Conservation (phyloP, 2,329 filamentous ascomycete genomes). For the Parastagonospora nodorum region DNA sequence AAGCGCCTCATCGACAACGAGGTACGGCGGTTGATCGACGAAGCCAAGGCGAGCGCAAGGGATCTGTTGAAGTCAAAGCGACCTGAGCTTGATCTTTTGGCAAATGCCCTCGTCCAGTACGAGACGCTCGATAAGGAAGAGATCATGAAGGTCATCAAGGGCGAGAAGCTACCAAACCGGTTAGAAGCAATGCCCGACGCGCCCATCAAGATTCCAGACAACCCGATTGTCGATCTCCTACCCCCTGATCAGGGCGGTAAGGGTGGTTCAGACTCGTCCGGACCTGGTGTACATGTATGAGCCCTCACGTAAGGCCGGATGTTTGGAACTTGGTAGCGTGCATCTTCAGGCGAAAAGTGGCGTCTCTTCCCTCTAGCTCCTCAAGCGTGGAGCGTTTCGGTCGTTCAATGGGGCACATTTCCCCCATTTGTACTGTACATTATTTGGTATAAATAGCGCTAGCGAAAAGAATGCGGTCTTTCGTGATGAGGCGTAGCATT, state of each 20-base stretch:
- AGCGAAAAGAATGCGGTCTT: too few relatives aligned
- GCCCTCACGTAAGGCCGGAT: not conserved
- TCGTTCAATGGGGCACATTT: too few relatives aligned
- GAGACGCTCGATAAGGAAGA: slow-evolving; percentile 89
- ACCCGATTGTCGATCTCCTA: slow-evolving; percentile 22
- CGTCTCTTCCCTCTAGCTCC: not conserved
- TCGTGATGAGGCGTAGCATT: too few relatives aligned
- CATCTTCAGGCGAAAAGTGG: slow-evolving; percentile 1
- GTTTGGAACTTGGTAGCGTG: slow-evolving; percentile 2
- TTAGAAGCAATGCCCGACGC: slow-evolving; percentile 61
- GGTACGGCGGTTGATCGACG: slow-evolving; percentile 82
- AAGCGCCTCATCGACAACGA: slow-evolving; percentile 86
- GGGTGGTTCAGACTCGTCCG: slow-evolving; percentile 16
- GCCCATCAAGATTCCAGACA: slow-evolving; percentile 71
- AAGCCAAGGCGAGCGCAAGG: slow-evolving; percentile 75
- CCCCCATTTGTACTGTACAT: too few relatives aligned
- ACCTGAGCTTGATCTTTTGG: slow-evolving; percentile 84
- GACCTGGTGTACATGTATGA: slow-evolving; percentile 26
- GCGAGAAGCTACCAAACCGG: slow-evolving; percentile 77
- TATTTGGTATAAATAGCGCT: too few relatives aligned
- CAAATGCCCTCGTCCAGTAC: slow-evolving; percentile 89
- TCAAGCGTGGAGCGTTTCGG: too few relatives aligned
- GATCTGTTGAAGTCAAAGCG: slow-evolving; percentile 75
- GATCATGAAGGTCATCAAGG: slow-evolving; percentile 86
- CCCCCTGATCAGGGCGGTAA: slow-evolving; percentile 24